Conservation (phyloP, 2,329 filamentous ascomycete species). For the Ophiostoma ulmi region DNA sequence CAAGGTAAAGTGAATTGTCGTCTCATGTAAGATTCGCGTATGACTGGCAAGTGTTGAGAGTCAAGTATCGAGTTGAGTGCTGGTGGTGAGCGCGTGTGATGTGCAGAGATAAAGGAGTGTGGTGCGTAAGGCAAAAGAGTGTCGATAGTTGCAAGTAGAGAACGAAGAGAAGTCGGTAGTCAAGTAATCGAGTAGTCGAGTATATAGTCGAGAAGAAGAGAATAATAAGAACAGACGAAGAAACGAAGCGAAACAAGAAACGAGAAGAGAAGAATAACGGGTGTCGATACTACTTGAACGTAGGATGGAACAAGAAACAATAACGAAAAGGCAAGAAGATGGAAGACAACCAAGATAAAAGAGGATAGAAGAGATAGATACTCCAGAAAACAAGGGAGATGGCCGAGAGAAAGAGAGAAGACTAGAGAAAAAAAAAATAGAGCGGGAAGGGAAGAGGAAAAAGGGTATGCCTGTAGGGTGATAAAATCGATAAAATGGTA, state of each 20-base stretch:
- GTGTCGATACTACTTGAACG: constrained; percentile 9
- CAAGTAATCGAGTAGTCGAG: neutral
- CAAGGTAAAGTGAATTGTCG: neutral
- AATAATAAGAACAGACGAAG: neutral
- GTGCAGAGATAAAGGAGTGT: neutral
- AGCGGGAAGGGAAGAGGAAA: constrained; percentile 8
- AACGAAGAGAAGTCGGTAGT: neutral
- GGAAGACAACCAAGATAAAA: neutral
- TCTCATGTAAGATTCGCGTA: neutral
- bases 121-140: neutral
- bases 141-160: neutral
- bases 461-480: neutral
- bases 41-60: neutral
- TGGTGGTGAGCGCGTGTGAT: constrained; percentile 2
- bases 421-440: constrained; percentile 14
- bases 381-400: neutral
- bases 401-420: neutral
- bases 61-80: neutral
- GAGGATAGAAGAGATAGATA: neutral
- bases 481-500: constrained; percentile 15
- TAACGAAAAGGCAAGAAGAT: neutral
- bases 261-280: neutral
- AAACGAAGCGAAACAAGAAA: neutral
- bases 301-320: neutral
- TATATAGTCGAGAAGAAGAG: neutral